These are phyloP conservation scores for Massariosphaeria phaeospora DNA, from an alignment of 495 filamentous ascomycete species.

Conservation along the genomic window DNA sequence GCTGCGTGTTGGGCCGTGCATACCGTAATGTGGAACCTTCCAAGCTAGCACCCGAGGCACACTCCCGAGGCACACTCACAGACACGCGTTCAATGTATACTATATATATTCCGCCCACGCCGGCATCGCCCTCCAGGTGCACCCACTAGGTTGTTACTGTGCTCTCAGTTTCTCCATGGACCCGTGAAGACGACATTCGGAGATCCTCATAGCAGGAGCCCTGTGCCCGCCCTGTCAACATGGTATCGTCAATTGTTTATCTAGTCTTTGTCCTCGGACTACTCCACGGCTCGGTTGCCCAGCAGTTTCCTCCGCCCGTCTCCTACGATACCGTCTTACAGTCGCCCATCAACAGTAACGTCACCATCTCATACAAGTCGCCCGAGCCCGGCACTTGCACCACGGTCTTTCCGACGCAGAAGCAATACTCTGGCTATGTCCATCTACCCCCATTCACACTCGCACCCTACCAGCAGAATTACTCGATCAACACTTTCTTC, in stretches of 20 bases:
- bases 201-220: no score
- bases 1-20: no score
- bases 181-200: no score
- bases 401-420: conserved; percentile 34
- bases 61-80: no score
- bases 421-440: conserved; percentile 42
- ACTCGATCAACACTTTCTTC: conserved; percentile 71
- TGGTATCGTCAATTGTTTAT: conserved; percentile 28
- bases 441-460: conserved; percentile 50
- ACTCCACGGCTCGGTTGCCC: conserved; percentile 2
- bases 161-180: no score
- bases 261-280: conserved; percentile 5
- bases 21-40: no score
- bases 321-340: conserved; percentile 48
- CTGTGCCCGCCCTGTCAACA: no score
- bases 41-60: no score
- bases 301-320: conserved; percentile 32
- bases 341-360: conserved; percentile 54
- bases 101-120: no score
- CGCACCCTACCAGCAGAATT: conserved; percentile 45
- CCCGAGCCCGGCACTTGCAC: conserved; percentile 46
- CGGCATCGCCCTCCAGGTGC: no score
- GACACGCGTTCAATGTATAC: no score
- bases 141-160: no score
- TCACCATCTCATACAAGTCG: conserved; percentile 58